Percentiles rank a stretch among this genome's conserved stretches.
These are phyloP conservation scores for Eimeria necatrix DNA, from an alignment of 169 alveolate genomes.

Conservation along the genomic window DNA sequence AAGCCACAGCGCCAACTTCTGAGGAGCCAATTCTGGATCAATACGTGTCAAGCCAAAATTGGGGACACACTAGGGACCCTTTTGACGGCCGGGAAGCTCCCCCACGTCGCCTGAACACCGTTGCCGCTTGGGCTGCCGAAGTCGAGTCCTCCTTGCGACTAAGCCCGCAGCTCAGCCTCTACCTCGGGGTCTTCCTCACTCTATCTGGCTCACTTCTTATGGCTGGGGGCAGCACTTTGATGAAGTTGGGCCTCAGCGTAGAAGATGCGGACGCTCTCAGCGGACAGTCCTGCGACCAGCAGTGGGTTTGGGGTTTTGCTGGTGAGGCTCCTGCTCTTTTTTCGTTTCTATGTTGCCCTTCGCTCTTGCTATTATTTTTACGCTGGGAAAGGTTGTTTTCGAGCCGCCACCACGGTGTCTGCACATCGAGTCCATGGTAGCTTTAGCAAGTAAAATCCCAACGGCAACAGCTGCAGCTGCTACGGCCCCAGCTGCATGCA, in stretches of 20 bases:
- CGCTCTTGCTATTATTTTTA: no score
- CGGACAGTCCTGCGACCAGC: slow-evolving; percentile 86
- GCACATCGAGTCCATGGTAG: not conserved
- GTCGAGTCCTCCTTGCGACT: slow-evolving; percentile 36
- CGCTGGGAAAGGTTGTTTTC: no score
- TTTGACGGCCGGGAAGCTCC: not conserved
- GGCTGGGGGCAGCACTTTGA: slow-evolving; percentile 91
- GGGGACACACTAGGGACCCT: not conserved
- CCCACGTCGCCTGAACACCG: not conserved
- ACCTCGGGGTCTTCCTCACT: slow-evolving; percentile 88
- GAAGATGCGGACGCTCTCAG: slow-evolving; percentile 80
- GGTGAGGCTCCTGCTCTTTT: slow-evolving; percentile 36
- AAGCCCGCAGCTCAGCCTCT: slow-evolving; percentile 84
- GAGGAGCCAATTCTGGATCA: not conserved
- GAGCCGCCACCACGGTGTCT: not conserved
- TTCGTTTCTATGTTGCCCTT: not conserved
- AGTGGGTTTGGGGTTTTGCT: slow-evolving; percentile 88
- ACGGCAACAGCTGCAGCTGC: not conserved
- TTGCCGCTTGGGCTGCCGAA: slow-evolving; percentile 41
- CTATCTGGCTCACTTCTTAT: slow-evolving; percentile 88
- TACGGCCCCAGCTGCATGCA: no score
- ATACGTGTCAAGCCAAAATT: not conserved
- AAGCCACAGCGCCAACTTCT: not conserved
- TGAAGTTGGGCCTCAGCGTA: slow-evolving; percentile 89
- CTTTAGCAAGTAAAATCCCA: not conserved